A percentile compares a stretch with the other conserved stretches of the same genome.
Conservation (phyloP, 2,329 filamentous ascomycete genomes). For the Helotiales sp. region DNA sequence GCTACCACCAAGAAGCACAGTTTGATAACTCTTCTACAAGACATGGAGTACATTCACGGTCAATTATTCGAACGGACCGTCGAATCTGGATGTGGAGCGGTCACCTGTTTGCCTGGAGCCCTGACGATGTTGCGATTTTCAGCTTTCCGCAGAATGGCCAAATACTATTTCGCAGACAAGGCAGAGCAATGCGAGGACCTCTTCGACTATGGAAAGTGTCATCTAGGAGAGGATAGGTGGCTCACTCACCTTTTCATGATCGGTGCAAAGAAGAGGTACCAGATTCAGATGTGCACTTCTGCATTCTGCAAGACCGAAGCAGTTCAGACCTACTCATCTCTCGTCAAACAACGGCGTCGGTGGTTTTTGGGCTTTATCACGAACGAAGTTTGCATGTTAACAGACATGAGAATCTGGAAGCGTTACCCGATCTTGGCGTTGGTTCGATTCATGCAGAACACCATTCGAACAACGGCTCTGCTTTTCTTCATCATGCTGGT, state of each 20-base stretch:
- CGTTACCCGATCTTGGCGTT: constrained; percentile 85
- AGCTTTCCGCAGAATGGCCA: constrained; percentile 94
- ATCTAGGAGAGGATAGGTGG: constrained; percentile 95
- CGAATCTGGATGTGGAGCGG: constrained; percentile 90
- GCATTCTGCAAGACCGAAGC: constrained; percentile 99
- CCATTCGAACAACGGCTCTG: constrained; percentile 89
- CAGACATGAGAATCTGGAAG: constrained; percentile 88
- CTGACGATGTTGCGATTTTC: constrained; percentile 95
- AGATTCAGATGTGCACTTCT: constrained; percentile 97
- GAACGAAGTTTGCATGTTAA: constrained; percentile 98
- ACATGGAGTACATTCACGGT: constrained; percentile 98
- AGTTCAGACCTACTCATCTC: constrained; percentile 81
- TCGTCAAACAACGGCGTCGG: constrained; percentile 91
- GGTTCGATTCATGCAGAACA: constrained; percentile 94
- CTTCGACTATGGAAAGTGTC: constrained; percentile 95
- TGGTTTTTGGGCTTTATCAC: constrained; percentile 99
- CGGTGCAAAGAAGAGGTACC: constrained; percentile 87
- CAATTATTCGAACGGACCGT: constrained; percentile 96
- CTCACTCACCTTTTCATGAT: constrained; percentile 99
- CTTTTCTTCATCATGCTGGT: constrained; percentile 94
- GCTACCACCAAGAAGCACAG: constrained; percentile 89
- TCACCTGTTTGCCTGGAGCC: constrained; percentile 94
- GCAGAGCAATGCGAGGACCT: constrained; percentile 93
- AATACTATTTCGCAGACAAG: constrained; percentile 98
- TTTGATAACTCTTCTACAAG: constrained; percentile 89